Base-by-base conservation (phyloP, 306 rosid species). In the Cicer cuneatum region DNA sequence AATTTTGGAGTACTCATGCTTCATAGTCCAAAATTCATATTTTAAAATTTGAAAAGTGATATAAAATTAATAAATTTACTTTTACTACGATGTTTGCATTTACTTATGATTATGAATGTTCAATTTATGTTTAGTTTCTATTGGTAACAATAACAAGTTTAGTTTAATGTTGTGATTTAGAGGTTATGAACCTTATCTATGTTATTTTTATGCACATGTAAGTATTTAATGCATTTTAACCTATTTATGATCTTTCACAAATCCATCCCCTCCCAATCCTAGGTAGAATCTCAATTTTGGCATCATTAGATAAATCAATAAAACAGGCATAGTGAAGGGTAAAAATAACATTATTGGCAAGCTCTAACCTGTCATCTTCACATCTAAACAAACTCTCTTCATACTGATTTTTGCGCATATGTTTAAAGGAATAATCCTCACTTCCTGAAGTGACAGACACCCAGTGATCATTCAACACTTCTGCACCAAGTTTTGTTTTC, bases 391-490 rank as follows among this genome's bases (percentile, higher is more conserved):
- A 84, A 78, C 99, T 95, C 83, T 95, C 99, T 84, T 95, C 99
- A 72, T 95, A 95, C 82, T 95, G 99, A 80, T 95, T 95, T 87
- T 95, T 95, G 78, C 99, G 99, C 99, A 95, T 95, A 80, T 95
- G 99, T 85, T 95, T 95, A 67, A 95, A 95, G 73, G 99, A 95
- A 81, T 95, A 95, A 80, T 95, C 99, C 83, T 95, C 99, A 60
- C 99, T 95, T 80, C 99, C 99, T 65, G 99, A 95, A 76, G 99
- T 95, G 70, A 95, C 99, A 41, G 99, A 95, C 39, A 95, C 99
- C 99, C 98, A 95, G 59, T 90, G 86, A 72, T 95, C 99, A 84
- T 95, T 95, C 76, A 95, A 79, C 61, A 95, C 90, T 85, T 83
- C 87, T n/a, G 83, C 87, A 51, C 96, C 99, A 81, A 92, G 88